phyloP scores from a whole-genome alignment of 2,329 filamentous ascomycete genomes.

The Mycosphaerella sp. region DNA sequence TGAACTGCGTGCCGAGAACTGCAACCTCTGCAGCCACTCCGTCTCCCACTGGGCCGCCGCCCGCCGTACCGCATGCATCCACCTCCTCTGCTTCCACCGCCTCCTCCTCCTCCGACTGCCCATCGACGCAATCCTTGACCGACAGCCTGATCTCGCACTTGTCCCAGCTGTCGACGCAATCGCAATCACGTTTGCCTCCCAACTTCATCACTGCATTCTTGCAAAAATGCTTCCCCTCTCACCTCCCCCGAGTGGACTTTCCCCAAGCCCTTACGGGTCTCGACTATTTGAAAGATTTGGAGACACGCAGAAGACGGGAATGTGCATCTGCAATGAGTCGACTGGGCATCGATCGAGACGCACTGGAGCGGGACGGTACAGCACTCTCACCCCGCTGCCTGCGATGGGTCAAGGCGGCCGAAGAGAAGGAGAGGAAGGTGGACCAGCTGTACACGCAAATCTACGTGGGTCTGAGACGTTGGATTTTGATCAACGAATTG shows the following conservation, averaged over 20 bases:
- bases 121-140: conserved; percentile 42
- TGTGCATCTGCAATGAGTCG: conserved; percentile 49
- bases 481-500: conserved; percentile 61
- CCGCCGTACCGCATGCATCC: conserved; percentile 12
- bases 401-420: conserved; percentile 45
- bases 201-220: conserved; percentile 58
- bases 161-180: conserved; percentile 52
- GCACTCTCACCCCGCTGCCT: conserved; percentile 49
- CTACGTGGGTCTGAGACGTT: conserved; percentile 56
- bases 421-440: conserved; percentile 45
- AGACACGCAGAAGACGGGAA: conserved; percentile 54
- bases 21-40: conserved; percentile 30
- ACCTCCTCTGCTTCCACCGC: conserved; percentile 1
- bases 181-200: conserved; percentile 52
- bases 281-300: conserved; percentile 60
- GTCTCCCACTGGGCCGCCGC: conserved; percentile 27
- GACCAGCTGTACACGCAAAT: conserved; percentile 55
- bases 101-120: conserved; percentile 23
- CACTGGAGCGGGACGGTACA: conserved; percentile 42
- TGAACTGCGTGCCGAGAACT: conserved; percentile 54
- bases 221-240: conserved; percentile 51
- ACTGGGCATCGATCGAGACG: conserved; percentile 47
- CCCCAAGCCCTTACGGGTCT: conserved; percentile 58
- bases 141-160: conserved; percentile 51
- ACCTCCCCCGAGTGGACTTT: conserved; percentile 56